Percentiles rank a stretch among this genome's conserved stretches.
Conservation (phyloP, 169 alveolate genomes). For the Eimeria mitis region DNA sequence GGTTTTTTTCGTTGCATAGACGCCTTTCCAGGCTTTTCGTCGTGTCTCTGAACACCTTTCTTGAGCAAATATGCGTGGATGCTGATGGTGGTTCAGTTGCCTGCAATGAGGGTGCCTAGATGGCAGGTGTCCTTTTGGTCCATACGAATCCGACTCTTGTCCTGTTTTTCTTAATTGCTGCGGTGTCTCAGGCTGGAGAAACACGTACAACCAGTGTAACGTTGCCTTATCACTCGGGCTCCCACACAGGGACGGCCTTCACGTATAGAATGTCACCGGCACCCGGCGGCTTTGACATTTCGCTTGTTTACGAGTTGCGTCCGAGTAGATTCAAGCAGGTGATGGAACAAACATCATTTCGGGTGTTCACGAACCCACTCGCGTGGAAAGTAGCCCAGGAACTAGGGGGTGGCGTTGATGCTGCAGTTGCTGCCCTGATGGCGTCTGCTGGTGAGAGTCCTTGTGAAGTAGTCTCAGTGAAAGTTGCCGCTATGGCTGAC, state of each 20-base stretch:
- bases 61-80: background rate
- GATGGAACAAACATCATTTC: constrained; percentile 51
- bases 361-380: constrained; percentile 45
- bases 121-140: background rate
- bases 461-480: constrained; percentile 20
- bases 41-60: background rate
- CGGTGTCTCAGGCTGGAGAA: constrained; percentile 25
- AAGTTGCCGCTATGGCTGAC: background rate
- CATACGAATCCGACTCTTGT: background rate
- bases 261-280: constrained; percentile 55
- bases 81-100: background rate
- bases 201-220: constrained; percentile 13
- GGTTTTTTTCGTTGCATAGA: background rate
- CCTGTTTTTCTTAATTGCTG: background rate
- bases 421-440: constrained; percentile 53
- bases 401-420: constrained; percentile 36
- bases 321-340: constrained; percentile 1
- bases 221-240: constrained; percentile 53
- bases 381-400: constrained; percentile 5
- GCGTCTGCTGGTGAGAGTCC: constrained; percentile 1
- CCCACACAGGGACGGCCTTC: constrained; percentile 57
- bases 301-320: constrained; percentile 48
- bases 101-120: background rate
- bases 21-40: background rate
- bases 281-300: constrained; percentile 55